Evolutionary conservation across 2,329 filamentous ascomycete genomes (phyloP), one percentile per base, ranked within the genome.

Genomic region (Sporothrix inflata): DNA sequence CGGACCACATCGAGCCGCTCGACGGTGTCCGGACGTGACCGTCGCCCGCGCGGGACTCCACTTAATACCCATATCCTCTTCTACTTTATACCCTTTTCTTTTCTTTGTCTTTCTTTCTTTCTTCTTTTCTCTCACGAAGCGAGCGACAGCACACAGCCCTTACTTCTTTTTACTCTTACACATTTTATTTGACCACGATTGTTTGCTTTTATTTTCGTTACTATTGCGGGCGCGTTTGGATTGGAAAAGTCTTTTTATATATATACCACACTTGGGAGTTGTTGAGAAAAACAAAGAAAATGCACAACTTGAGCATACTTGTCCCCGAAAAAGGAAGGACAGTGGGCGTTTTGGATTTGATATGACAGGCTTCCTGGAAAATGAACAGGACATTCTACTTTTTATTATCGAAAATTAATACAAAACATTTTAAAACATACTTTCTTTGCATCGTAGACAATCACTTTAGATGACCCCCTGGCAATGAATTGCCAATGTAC

Each of bases 1-100:
- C 84, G 27, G 83, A 84, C 34, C 45, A 74, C 63, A 79, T 86
- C 30, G 81, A 82, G 75, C 77, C 79, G 0, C 76, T 82, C 8
- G 81, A 83, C 49, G 74, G 73, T 16, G 68, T 55, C 4, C 30
- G 71, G 19, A 53, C 71, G 14, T 72, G 21, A 42, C 60, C 21
- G 19, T 19, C 7, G 40, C 2, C 34, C n/a, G 5, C 42, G 14
- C 14, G 42, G 40, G 12, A 45, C 40, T 45, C 40, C 11, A 45
- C 24, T 19, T 19, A 38, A 42, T 65, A 19, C 57, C n/a, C n/a
- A n/a, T n/a, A n/a, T n/a, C n/a, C n/a, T n/a, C n/a, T n/a, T n/a
- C n/a, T n/a, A n/a, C n/a, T n/a, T n/a, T n/a, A n/a, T n/a, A n/a
- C n/a, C 45, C 69, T 24, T 66, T 38, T 30, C 57, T 57, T 49